Evolutionary conservation across 306 rosid species (phyloP).

Genomic region (Comarum palustre): DNA sequence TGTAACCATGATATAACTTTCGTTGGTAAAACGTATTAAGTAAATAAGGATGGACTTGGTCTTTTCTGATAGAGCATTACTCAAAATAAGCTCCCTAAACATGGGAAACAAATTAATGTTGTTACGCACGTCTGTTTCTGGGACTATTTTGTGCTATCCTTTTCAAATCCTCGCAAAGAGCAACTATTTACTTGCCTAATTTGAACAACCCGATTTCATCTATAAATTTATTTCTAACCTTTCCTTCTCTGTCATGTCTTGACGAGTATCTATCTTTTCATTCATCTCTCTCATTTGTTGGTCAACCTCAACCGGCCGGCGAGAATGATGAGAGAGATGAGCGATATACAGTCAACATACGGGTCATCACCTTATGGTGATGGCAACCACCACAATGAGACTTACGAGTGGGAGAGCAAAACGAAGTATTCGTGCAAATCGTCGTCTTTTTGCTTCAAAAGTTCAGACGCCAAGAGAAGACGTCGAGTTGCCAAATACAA

Average conservation of each 20-base stretch:
- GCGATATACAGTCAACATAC: neutral
- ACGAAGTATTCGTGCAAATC: neutral
- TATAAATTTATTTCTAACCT: neutral
- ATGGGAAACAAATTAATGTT: neutral
- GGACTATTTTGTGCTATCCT: neutral
- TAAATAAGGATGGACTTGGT: neutral
- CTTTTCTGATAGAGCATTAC: neutral
- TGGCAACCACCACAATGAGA: neutral
- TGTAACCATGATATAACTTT: no score
- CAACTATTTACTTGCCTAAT: neutral
- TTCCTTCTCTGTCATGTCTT: neutral
- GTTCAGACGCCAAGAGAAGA: slow-evolving; percentile 33
- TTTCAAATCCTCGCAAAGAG: neutral
- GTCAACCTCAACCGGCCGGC: slow-evolving; percentile 3
- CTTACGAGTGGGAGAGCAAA: neutral
- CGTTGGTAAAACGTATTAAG: neutral
- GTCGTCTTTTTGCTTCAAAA: neutral
- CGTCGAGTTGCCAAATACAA: slow-evolving; percentile 36
- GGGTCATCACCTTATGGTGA: neutral
- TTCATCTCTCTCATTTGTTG: neutral
- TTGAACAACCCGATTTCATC: neutral
- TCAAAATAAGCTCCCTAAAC: neutral
- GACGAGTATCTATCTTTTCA: neutral
- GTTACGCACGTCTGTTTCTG: neutral
- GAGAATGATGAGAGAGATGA: slow-evolving; percentile 19